Evolutionary conservation across 257 asterid species (phyloP), one percentile per base, ranked within the genome.

Genomic region (Penstemon barbatus): DNA sequence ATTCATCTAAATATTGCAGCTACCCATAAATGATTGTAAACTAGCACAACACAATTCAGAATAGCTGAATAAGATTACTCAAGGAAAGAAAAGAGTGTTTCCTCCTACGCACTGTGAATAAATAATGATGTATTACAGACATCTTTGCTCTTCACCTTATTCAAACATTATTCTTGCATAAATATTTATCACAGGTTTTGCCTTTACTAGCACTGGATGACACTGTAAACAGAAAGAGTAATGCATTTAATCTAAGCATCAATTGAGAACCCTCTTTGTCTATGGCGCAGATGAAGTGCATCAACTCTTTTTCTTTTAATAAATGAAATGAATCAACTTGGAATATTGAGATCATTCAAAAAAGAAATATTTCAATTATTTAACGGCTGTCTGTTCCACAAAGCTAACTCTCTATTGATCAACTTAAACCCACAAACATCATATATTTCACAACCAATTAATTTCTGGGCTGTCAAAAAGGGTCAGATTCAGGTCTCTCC

Each of bases 71-170:
- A 51, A 11, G 45, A 57, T 40, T 55, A 53, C 73, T 55, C 36
- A 5, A 8, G 36, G 66, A 71, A 71, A 6, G 25, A 65, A 59
- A 33, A 59, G 37, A 74, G 45, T 44, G 19, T 25, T 38, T 53
- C 25, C 51, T 36, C 13, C 1, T 50, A 50, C 43, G 51, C 36
- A 54, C 61, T 13, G 55, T 38, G 15, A 38, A 66, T 3, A 46
- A 44, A 46, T 8, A 41, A 15, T 12, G 63, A 53, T 63, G 2
- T 25, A 25, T 25, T 25, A 25, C 33, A 25, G 33, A 25, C 33
- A 25, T 25, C 33, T 25, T 1, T 25, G 2, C 33, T 25, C 33
- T 25, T 25, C 33, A 25, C 33, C 33, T 25, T 25, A 25, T 25
- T 25, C 2, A 25, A 25, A 25, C 33, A 25, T 25, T 25, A 25